Evolutionary conservation across 805 yeast genomes (phyloP), one percentile per base, ranked within the genome.

Genomic region (Pichia paraexigua): DNA sequence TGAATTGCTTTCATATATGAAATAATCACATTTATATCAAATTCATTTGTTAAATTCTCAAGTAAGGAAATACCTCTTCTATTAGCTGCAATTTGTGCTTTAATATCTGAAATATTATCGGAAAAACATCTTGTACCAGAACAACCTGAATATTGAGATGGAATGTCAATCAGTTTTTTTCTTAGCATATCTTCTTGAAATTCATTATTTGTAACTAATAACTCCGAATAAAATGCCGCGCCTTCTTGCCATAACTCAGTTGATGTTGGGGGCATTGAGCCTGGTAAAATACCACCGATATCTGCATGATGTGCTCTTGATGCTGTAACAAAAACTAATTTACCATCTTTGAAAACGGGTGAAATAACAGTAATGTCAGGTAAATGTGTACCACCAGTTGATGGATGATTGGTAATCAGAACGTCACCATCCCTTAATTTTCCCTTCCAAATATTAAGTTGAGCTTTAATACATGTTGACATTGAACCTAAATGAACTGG

Each of bases 301-400:
- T 91, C 97, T 7, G 96, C 91, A 69, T 92, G 97, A 68, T 92
- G 98, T 1, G 97, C 97, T 57, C 97, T 76, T 0, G 96, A 84
- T 0, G 97, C 97, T 9, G 88, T 89, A 74, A 88, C 91, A 64
- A 91, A 91, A 28, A 88, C 77, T 37, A 88, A 74, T 47, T 71
- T 66, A 7, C 73, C 77, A 43, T 73, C 73, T 18, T 78, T 72
- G 61, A 88, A 85, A 1, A 90, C 90, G 0, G 98, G 98, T 0
- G 97, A 86, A 46, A 92, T 83, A 17, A 90, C 95, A 0, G 97
- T 91, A 57, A 91, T 88, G 69, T 87, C 95, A 0, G 95, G 95
- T 53, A 87, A 70, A 68, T 87, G 95, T 0, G 92, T 85, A 4
- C 95, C 95, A n/a, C 92, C 92, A 48, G 79, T 78, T 20, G 81